Conservation (phyloP, 352 stramenopile genomes). For the Pythium monospermum region DNA sequence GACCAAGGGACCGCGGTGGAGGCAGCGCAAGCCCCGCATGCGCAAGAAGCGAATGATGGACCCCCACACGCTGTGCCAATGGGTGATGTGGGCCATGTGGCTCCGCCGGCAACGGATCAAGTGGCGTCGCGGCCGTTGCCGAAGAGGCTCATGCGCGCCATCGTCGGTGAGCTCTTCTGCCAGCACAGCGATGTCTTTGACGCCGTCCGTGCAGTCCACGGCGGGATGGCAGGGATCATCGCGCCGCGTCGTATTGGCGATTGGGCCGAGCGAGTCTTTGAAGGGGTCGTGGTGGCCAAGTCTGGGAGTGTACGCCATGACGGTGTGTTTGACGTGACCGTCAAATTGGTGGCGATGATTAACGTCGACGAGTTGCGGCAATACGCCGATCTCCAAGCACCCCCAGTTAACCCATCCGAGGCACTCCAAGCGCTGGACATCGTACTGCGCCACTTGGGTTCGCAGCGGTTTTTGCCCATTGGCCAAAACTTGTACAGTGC, state of each 20-base stretch:
- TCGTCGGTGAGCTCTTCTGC: constrained; percentile 9
- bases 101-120: not conserved
- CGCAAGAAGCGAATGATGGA: not conserved
- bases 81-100: not conserved
- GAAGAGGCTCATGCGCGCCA: constrained; percentile 4
- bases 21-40: not conserved
- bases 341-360: constrained; percentile 7
- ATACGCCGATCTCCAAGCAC: too few species aligned
- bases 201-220: constrained; percentile 3
- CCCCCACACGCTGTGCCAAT: not conserved
- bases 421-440: constrained; percentile 9
- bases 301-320: not conserved
- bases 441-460: constrained; percentile 9
- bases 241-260: constrained; percentile 6
- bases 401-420: too few species aligned
- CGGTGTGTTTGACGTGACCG: constrained; percentile 11
- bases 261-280: constrained; percentile 2
- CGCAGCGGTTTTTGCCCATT: not conserved
- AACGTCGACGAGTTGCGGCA: not conserved
- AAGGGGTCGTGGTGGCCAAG: not conserved
- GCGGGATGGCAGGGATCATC: constrained; percentile 8
- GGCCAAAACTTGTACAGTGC: not conserved
- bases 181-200: constrained; percentile 1
- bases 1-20: too few species aligned
- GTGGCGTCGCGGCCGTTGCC: not conserved